Evolutionary conservation across 768 basidiomycete species (phyloP).

Genomic region (Kwoniella dendrophila): DNA sequence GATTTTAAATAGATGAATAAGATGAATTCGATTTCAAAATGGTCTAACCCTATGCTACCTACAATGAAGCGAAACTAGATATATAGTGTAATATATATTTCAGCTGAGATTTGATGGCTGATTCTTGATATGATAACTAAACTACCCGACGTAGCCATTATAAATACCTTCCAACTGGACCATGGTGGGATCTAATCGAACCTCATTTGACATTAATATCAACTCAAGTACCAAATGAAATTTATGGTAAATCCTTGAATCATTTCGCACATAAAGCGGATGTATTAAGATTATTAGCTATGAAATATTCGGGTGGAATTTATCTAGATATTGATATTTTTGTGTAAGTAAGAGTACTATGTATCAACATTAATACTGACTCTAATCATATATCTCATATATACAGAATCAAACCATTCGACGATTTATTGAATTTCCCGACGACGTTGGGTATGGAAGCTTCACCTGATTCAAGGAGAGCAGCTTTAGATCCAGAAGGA

Average conservation of each 20-base stretch:
- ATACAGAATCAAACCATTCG: conserved; percentile 48
- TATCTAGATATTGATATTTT: conserved; percentile 55
- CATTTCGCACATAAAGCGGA: conserved; percentile 56
- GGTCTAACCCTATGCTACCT: too few relatives aligned
- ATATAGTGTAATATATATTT: too few relatives aligned
- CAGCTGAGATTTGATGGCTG: too few relatives aligned
- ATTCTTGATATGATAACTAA: not conserved
- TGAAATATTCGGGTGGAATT: conserved; percentile 52
- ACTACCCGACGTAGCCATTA: conserved; percentile 57
- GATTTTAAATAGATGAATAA: not conserved
- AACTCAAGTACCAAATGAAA: conserved; percentile 43
- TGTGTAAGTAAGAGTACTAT: conserved; percentile 43
- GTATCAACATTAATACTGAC: not conserved
- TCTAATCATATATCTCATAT: not conserved
- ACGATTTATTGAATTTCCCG: conserved; percentile 46
- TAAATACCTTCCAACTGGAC: conserved; percentile 52
- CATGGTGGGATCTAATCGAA: conserved; percentile 53
- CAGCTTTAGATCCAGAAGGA: conserved; percentile 50
- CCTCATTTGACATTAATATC: conserved; percentile 52
- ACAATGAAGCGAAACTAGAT: too few relatives aligned
- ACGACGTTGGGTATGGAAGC: conserved; percentile 55
- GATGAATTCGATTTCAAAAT: too few relatives aligned
- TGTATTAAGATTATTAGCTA: conserved; percentile 48
- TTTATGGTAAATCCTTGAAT: conserved; percentile 45
- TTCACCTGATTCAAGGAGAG: conserved; percentile 46